These are phyloP conservation scores for Cyclocybe cylindracea DNA, from an alignment of 768 basidiomycete genomes.

Conservation along the genomic window DNA sequence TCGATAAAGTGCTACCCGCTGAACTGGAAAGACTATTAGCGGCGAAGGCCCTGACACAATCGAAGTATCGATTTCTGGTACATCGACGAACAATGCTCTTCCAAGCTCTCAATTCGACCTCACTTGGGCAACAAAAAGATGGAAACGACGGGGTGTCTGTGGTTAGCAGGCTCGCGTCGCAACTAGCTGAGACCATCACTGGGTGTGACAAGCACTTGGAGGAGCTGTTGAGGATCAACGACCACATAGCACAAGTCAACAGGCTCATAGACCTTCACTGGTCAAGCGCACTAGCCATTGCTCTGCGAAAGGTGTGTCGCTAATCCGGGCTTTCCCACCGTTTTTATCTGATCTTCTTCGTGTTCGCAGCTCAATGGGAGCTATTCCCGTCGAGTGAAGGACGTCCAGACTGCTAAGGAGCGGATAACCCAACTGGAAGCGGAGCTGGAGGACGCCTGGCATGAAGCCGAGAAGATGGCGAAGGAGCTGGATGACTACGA, in stretches of 20 bases:
- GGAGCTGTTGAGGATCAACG: slow-evolving; percentile 56
- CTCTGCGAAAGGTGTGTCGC: slow-evolving; percentile 61
- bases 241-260: slow-evolving; percentile 67
- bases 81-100: slow-evolving; percentile 70
- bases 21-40: slow-evolving; percentile 60
- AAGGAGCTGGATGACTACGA: slow-evolving; percentile 70
- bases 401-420: slow-evolving; percentile 49
- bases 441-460: slow-evolving; percentile 82
- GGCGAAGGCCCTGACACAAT: slow-evolving; percentile 55
- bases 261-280: slow-evolving; percentile 65
- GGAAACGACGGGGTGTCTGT: slow-evolving; percentile 38
- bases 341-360: slow-evolving; percentile 4
- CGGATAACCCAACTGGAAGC: slow-evolving; percentile 59
- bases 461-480: slow-evolving; percentile 72
- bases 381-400: slow-evolving; percentile 63
- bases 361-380: slow-evolving; percentile 60
- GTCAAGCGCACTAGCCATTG: slow-evolving; percentile 77
- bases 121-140: slow-evolving; percentile 34
- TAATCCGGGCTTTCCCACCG: neutral
- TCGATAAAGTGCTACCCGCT: slow-evolving; percentile 58
- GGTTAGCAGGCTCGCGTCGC: slow-evolving; percentile 45
- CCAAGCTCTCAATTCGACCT: slow-evolving; percentile 64
- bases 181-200: slow-evolving; percentile 60
- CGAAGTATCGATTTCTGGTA: slow-evolving; percentile 67
- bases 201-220: slow-evolving; percentile 60